Percentiles rank a stretch among this genome's conserved stretches.
Conservation (phyloP, 495 filamentous ascomycete genomes). For the Pyrenula aspistea region DNA sequence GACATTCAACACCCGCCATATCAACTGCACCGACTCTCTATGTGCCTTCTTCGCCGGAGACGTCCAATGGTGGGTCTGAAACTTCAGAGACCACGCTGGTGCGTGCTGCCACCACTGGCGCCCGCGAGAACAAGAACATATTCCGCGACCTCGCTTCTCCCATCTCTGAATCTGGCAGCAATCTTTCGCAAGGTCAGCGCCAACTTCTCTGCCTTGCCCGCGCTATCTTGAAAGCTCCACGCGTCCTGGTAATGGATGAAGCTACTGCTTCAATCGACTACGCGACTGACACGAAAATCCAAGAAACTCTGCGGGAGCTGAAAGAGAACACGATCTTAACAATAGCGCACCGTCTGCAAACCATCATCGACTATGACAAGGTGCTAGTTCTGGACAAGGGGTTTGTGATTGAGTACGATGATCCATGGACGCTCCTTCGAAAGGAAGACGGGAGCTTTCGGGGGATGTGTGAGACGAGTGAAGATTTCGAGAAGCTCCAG, state of each 20-base stretch:
- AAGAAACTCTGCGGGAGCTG: constrained; percentile 84
- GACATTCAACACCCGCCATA: constrained; percentile 5
- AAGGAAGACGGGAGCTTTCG: constrained; percentile 61
- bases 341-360: constrained; percentile 94
- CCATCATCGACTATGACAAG: constrained; percentile 96
- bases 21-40: constrained; percentile 3
- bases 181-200: constrained; percentile 92
- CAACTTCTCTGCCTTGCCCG: constrained; percentile 94
- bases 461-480: constrained; percentile 92
- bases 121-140: constrained; percentile 74
- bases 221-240: constrained; percentile 81
- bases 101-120: constrained; percentile 13
- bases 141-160: constrained; percentile 80
- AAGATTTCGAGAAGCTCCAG: constrained; percentile 62
- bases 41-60: constrained; percentile 11
- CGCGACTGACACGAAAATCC: constrained; percentile 88
- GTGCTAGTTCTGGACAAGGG: constrained; percentile 95
- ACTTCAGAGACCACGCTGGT: constrained; percentile 29
- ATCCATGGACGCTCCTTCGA: constrained; percentile 68
- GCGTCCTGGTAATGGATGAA: constrained; percentile 97
- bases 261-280: constrained; percentile 98
- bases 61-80: constrained; percentile 6
- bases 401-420: constrained; percentile 72
- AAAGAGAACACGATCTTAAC: constrained; percentile 84
- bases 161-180: constrained; percentile 85